A percentile compares a stretch with the other conserved stretches of the same genome.
Evolutionary conservation across 192 early-diverging fungal genomes (phyloP).

Genomic region (Rhizoclosmatium globosum): DNA sequence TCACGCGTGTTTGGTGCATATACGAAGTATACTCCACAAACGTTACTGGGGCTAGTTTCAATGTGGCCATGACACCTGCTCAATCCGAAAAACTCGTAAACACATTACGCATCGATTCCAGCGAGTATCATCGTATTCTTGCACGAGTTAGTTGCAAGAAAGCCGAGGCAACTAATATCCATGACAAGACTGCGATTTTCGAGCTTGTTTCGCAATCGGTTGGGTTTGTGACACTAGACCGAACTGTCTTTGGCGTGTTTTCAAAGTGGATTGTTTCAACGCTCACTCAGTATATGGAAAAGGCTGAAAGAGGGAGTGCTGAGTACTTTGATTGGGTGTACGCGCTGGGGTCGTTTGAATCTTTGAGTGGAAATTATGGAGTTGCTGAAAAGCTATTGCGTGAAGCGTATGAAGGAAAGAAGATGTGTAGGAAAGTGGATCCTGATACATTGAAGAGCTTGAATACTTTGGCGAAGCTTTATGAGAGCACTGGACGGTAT

Average conservation of each 20-base stretch:
- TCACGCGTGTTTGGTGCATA: conserved; percentile 36
- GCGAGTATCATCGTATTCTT: background rate
- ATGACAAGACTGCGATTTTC: conserved; percentile 21
- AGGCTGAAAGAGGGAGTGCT: conserved; percentile 2
- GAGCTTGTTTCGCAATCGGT: background rate
- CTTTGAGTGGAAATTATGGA: conserved; percentile 34
- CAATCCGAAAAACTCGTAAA: background rate
- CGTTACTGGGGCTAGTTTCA: conserved; percentile 19
- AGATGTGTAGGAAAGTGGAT: conserved; percentile 37
- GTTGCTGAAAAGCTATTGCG: conserved; percentile 5
- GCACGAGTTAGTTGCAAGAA: background rate
- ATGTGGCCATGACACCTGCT: conserved; percentile 10
- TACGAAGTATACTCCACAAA: conserved; percentile 39
- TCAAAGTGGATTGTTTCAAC: conserved; percentile 14
- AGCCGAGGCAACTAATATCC: background rate
- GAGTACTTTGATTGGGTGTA: background rate
- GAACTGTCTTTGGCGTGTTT: background rate
- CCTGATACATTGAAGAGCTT: conserved; percentile 19
- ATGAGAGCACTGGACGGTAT: conserved; percentile 9
- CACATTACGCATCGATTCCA: background rate
- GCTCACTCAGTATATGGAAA: background rate
- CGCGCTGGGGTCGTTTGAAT: conserved; percentile 13
- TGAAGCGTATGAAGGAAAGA: conserved; percentile 24
- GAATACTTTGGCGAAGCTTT: conserved; percentile 26
- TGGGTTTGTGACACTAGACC: conserved; percentile 19